Percentiles rank a stretch among this genome's conserved stretches.
phyloP scores from a whole-genome alignment of 352 stramenopile genomes.

The Globisporangium radiosum region DNA sequence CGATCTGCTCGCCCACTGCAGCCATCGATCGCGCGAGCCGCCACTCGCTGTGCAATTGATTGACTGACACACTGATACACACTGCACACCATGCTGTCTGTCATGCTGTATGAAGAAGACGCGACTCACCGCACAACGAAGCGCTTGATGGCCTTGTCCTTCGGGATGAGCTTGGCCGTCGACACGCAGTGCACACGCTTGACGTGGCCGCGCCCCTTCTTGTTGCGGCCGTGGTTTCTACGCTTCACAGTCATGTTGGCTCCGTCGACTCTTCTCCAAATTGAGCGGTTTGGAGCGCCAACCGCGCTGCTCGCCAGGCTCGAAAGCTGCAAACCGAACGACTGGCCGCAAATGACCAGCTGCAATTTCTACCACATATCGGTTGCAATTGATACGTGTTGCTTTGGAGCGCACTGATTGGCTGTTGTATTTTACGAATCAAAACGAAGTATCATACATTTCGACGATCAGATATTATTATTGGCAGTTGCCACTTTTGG shows the following conservation, averaged over 20 bases:
- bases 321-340: constrained; percentile 19
- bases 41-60: too few relatives aligned
- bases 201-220: constrained; percentile 98
- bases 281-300: constrained; percentile 26
- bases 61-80: too few relatives aligned
- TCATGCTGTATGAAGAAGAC: not conserved
- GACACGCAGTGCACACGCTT: constrained; percentile 98
- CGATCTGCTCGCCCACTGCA: too few relatives aligned
- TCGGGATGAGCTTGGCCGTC: constrained; percentile 98
- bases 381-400: too few relatives aligned
- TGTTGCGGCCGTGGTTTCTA: constrained; percentile 98
- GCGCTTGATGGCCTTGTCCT: constrained; percentile 92
- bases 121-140: constrained; percentile 85
- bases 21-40: too few relatives aligned
- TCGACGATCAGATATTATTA: too few relatives aligned
- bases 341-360: not conserved
- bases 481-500: too few relatives aligned
- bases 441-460: too few relatives aligned
- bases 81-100: not conserved
- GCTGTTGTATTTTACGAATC: too few relatives aligned
- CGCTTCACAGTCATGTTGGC: constrained; percentile 98
- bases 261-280: constrained; percentile 85
- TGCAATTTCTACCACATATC: too few relatives aligned
- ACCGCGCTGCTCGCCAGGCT: constrained; percentile 18
- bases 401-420: too few relatives aligned